Conservation (phyloP, 2,329 filamentous ascomycete genomes). For the Ceratocystis ficicola region DNA sequence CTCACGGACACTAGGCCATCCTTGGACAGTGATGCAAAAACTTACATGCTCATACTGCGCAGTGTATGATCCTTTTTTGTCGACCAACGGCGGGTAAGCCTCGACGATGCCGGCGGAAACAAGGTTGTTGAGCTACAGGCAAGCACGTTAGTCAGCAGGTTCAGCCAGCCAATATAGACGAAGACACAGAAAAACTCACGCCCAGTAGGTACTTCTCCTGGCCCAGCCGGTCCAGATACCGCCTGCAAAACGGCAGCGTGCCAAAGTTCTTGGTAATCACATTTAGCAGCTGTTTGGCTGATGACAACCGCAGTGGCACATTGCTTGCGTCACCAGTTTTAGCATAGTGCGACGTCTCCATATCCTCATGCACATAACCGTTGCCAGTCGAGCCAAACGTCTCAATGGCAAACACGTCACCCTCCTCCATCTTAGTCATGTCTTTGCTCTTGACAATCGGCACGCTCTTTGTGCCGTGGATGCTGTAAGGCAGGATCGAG, state of each 20-base stretch:
- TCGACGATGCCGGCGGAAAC: slow-evolving; percentile 69
- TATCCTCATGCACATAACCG: slow-evolving; percentile 62
- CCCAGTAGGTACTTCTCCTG: slow-evolving; percentile 80
- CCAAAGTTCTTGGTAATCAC: slow-evolving; percentile 87
- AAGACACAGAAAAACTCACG: slow-evolving; percentile 36
- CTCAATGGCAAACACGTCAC: slow-evolving; percentile 70
- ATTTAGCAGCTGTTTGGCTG: slow-evolving; percentile 65
- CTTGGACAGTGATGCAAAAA: slow-evolving; percentile 24
- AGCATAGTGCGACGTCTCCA: slow-evolving; percentile 74
- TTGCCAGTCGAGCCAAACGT: slow-evolving; percentile 73
- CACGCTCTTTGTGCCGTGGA: slow-evolving; percentile 69
- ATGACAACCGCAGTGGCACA: slow-evolving; percentile 49
- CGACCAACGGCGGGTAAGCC: slow-evolving; percentile 68
- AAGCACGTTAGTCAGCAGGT: neutral
- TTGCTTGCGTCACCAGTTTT: slow-evolving; percentile 53
- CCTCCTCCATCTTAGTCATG: slow-evolving; percentile 75
- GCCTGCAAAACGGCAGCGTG: slow-evolving; percentile 69
- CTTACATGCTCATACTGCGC: slow-evolving; percentile 81
- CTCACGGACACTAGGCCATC: neutral
- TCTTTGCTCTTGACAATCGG: slow-evolving; percentile 67
- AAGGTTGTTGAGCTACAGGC: slow-evolving; percentile 58
- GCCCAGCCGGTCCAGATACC: slow-evolving; percentile 75
- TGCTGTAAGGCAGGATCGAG: slow-evolving; percentile 62
- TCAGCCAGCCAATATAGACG: neutral
- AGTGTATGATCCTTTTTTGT: slow-evolving; percentile 78